Percentiles rank a stretch among this genome's conserved stretches.
These are phyloP conservation scores for Xylariales sp. DNA, from an alignment of 2,329 filamentous ascomycete species.

Conservation along the genomic window DNA sequence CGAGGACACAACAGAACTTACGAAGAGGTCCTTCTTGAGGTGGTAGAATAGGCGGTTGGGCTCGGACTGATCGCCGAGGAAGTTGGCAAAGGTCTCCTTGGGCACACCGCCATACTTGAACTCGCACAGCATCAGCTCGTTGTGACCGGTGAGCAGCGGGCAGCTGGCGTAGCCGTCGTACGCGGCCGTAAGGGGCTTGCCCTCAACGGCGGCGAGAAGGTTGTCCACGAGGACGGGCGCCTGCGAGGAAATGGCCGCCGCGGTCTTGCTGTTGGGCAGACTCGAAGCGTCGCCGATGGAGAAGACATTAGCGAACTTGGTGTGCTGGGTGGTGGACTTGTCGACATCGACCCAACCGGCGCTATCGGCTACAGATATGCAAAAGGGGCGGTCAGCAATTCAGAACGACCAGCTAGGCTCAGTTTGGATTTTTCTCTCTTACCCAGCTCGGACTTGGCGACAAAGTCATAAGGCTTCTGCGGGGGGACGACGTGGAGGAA, in stretches of 20 bases:
- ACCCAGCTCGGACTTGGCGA: conserved; percentile 30
- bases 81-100: conserved; percentile 36
- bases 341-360: conserved; percentile 29
- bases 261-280: conserved; percentile 37
- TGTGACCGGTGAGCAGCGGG: conserved; percentile 39
- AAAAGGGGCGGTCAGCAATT: conserved; percentile 45
- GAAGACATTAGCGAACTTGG: conserved; percentile 32
- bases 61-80: conserved; percentile 32
- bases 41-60: conserved; percentile 34
- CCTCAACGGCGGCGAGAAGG: conserved; percentile 29
- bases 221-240: conserved; percentile 38
- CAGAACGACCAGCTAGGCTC: too few relatives aligned
- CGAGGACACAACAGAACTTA: too few relatives aligned
- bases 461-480: conserved; percentile 26
- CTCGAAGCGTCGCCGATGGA: conserved; percentile 34
- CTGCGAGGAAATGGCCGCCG: conserved; percentile 39
- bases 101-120: conserved; percentile 43
- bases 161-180: conserved; percentile 43
- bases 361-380: conserved; percentile 41
- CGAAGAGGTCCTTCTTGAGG: conserved; percentile 41
- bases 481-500: conserved; percentile 32
- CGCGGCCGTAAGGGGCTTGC: conserved; percentile 22
- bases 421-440: too few relatives aligned
- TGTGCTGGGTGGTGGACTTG: conserved; percentile 27
- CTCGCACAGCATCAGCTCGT: conserved; percentile 41